phyloP scores from a whole-genome alignment of 2,329 filamentous ascomycete genomes.

The Salinomyces thailandicus region DNA sequence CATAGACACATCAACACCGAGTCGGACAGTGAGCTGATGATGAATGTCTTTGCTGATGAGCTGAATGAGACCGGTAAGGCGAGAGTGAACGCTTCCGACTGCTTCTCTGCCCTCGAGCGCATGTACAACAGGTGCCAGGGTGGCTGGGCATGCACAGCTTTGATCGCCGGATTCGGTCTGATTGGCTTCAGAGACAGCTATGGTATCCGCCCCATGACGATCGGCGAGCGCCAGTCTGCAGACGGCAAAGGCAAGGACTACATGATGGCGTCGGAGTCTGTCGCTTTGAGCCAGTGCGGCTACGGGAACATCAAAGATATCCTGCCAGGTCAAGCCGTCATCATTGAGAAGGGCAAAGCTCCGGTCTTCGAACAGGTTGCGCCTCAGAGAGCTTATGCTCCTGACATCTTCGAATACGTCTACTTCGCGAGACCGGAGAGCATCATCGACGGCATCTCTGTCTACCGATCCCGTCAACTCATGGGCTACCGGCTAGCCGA shows the following conservation, averaged over 20 bases:
- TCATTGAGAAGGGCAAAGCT: conserved; percentile 65
- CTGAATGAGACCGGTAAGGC: conserved; percentile 71
- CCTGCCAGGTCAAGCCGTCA: conserved; percentile 72
- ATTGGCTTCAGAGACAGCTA: conserved; percentile 70
- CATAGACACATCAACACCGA: conserved; percentile 86
- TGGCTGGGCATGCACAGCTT: conserved; percentile 69
- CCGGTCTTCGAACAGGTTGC: conserved; percentile 70
- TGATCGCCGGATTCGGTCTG: conserved; percentile 72
- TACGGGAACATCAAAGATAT: conserved; percentile 70
- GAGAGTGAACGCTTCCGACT: conserved; percentile 66
- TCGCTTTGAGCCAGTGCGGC: conserved; percentile 65
- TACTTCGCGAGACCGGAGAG: conserved; percentile 80
- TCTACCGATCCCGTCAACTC: conserved; percentile 70
- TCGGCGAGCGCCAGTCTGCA: conserved; percentile 55
- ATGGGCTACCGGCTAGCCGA: conserved; percentile 78
- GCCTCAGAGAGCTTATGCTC: conserved; percentile 57
- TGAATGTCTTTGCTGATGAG: conserved; percentile 80
- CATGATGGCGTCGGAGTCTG: conserved; percentile 83
- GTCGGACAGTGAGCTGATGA: conserved; percentile 75
- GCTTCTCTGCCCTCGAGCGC: conserved; percentile 59
- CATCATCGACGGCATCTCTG: conserved; percentile 77
- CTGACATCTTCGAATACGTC: conserved; percentile 80
- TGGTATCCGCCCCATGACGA: conserved; percentile 71
- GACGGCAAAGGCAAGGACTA: conserved; percentile 54
- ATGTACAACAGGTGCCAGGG: conserved; percentile 67